These are phyloP conservation scores for Penicillium sumatraense DNA, from an alignment of 2,329 filamentous ascomycete species.

Conservation along the genomic window DNA sequence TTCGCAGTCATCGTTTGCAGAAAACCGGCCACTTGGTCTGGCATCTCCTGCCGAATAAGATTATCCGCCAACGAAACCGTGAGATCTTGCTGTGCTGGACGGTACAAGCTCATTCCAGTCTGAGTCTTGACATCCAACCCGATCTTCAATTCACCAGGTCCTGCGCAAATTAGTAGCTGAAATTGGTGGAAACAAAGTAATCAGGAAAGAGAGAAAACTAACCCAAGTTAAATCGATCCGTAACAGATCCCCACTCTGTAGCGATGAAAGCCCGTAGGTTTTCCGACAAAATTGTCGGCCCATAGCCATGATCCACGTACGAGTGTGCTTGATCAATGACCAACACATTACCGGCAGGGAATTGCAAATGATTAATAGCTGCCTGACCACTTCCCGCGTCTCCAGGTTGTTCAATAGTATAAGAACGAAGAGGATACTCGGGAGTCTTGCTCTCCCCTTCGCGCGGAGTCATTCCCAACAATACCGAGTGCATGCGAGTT, in stretches of 20 bases:
- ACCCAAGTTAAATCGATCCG: slow-evolving; percentile 80
- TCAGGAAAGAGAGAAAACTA: slow-evolving; percentile 26
- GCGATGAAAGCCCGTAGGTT: slow-evolving; percentile 75
- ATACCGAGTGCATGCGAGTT: slow-evolving; percentile 70
- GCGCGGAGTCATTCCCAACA: slow-evolving; percentile 73
- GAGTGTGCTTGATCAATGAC: slow-evolving; percentile 73
- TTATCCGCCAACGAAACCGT: slow-evolving; percentile 75
- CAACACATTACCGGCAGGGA: slow-evolving; percentile 42
- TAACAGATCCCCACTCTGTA: slow-evolving; percentile 75
- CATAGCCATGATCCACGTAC: slow-evolving; percentile 58
- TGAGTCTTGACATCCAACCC: slow-evolving; percentile 66
- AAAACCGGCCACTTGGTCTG: slow-evolving; percentile 66
- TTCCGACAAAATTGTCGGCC: slow-evolving; percentile 75
- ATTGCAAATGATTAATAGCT: slow-evolving; percentile 40
- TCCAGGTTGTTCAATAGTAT: slow-evolving; percentile 62
- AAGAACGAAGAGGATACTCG: slow-evolving; percentile 69
- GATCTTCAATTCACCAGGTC: slow-evolving; percentile 72
- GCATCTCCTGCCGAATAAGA: slow-evolving; percentile 64
- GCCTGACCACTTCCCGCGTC: slow-evolving; percentile 35
- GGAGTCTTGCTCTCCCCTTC: slow-evolving; percentile 71
- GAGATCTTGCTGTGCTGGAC: slow-evolving; percentile 76
- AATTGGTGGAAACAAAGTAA: not conserved
- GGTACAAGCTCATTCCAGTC: slow-evolving; percentile 68
- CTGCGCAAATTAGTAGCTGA: slow-evolving; percentile 37
- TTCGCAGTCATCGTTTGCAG: slow-evolving; percentile 61